phyloP scores from a whole-genome alignment of 768 basidiomycete species.

The Lactarius akahatsu region DNA sequence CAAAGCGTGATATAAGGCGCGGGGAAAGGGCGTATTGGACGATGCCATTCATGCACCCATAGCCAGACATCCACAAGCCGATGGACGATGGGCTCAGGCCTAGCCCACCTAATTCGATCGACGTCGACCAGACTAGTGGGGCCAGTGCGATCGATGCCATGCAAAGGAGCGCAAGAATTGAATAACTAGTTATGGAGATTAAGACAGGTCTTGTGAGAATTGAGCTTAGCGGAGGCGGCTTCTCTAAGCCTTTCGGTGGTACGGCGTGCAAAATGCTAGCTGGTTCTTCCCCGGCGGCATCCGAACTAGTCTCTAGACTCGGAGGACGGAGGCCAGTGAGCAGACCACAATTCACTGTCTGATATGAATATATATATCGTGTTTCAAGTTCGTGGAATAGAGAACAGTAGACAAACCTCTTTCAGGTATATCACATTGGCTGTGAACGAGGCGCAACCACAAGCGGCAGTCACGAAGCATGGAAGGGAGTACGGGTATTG shows the following conservation, averaged over 20 bases:
- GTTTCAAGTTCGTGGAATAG: background rate
- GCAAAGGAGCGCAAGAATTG: conserved; percentile 44
- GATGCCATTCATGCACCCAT: conserved; percentile 40
- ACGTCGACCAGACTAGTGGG: conserved; percentile 47
- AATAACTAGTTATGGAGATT: conserved; percentile 46
- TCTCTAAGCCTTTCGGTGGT: background rate
- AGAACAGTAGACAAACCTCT: background rate
- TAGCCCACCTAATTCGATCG: conserved; percentile 30
- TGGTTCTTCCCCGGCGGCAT: background rate
- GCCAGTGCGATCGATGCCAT: conserved; percentile 40
- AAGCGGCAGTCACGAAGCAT: conserved; percentile 14
- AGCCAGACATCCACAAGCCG: conserved; percentile 38
- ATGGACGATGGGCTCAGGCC: conserved; percentile 40
- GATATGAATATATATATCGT: background rate
- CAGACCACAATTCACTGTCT: background rate
- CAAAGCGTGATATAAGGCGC: conserved; percentile 36
- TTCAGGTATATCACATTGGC: background rate
- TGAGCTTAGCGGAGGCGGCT: conserved; percentile 37
- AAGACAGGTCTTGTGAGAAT: conserved; percentile 33
- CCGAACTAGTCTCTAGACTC: background rate
- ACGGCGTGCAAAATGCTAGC: background rate
- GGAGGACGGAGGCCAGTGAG: background rate
- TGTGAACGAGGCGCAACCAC: background rate
- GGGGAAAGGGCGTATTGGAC: conserved; percentile 42
- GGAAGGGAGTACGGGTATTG: conserved; percentile 32